Evolutionary conservation across 768 basidiomycete species (phyloP).

Genomic region (Suillus bovinus): DNA sequence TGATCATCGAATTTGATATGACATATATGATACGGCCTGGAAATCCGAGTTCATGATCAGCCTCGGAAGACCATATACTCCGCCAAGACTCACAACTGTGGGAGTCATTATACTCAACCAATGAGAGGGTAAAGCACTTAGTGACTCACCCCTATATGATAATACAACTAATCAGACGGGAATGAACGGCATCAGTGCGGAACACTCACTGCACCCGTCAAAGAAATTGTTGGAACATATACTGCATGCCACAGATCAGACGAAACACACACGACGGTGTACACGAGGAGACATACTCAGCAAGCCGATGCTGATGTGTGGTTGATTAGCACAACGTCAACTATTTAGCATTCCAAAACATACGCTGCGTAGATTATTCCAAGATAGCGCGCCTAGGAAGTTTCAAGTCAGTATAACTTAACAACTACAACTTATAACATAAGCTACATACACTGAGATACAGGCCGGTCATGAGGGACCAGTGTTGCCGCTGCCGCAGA

Average conservation of each 20-base stretch:
- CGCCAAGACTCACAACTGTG: not conserved
- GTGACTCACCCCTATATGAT: not conserved
- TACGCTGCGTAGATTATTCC: not conserved
- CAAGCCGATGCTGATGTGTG: not conserved
- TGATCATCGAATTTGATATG: not conserved
- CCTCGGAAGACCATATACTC: not conserved
- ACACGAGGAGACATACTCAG: not conserved
- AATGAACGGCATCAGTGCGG: not conserved
- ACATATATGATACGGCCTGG: not conserved
- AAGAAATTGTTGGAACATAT: not conserved
- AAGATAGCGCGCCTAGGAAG: not conserved
- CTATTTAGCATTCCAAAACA: not conserved
- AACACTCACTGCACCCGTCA: not conserved
- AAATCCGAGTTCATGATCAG: not conserved
- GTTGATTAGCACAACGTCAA: not conserved
- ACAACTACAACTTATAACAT: not conserved
- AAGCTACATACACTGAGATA: not conserved
- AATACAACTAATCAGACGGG: not conserved
- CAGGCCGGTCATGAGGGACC: not conserved
- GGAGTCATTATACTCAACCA: not conserved
- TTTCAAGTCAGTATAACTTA: not conserved
- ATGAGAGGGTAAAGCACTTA: not conserved
- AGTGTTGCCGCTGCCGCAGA: not conserved
- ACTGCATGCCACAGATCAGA: not conserved
- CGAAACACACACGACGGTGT: not conserved